Percentiles rank a stretch among this genome's conserved stretches.
Evolutionary conservation across 2,329 filamentous ascomycete genomes (phyloP).

Genomic region (Monascus ruber): DNA sequence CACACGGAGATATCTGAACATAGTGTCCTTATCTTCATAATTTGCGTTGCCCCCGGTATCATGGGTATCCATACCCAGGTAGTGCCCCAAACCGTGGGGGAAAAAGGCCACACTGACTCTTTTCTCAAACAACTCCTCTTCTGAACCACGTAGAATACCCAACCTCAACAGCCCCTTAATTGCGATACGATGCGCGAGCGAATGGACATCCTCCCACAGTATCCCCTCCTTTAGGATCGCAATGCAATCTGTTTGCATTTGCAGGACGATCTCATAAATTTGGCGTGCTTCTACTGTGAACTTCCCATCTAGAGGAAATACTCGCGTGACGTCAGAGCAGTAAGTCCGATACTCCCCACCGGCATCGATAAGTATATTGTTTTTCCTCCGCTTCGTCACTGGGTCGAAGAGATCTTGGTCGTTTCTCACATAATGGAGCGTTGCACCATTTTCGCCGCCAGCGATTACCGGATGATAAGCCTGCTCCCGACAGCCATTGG

Average conservation of each 20-base stretch:
- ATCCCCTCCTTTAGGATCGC: constrained; percentile 56
- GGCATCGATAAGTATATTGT: constrained; percentile 75
- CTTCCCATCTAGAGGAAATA: constrained; percentile 62
- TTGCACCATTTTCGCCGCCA: constrained; percentile 68
- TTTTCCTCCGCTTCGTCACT: constrained; percentile 34
- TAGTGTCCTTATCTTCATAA: constrained; percentile 64
- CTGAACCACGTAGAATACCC: constrained; percentile 56
- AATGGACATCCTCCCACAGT: constrained; percentile 60
- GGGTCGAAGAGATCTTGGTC: constrained; percentile 54
- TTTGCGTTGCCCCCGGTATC: constrained; percentile 72
- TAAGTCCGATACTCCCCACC: constrained; percentile 79
- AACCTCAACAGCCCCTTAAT: constrained; percentile 58
- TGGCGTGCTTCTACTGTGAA: constrained; percentile 59
- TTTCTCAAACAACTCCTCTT: constrained; percentile 62
- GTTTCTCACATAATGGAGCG: constrained; percentile 78
- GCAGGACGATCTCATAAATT: constrained; percentile 66
- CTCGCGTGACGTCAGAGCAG: constrained; percentile 80
- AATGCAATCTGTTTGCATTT: constrained; percentile 72
- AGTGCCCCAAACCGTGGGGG: constrained; percentile 82
- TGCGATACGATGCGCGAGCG: constrained; percentile 60
- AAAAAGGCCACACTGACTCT: constrained; percentile 85
- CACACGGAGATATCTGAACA: constrained; percentile 81
- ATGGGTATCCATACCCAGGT: constrained; percentile 86
- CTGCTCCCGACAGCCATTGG: constrained; percentile 61
- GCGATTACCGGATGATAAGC: constrained; percentile 86